Evolutionary conservation across 2,329 filamentous ascomycete genomes (phyloP), one percentile per base, ranked within the genome.

Genomic region (Stagonosporopsis tanaceti): DNA sequence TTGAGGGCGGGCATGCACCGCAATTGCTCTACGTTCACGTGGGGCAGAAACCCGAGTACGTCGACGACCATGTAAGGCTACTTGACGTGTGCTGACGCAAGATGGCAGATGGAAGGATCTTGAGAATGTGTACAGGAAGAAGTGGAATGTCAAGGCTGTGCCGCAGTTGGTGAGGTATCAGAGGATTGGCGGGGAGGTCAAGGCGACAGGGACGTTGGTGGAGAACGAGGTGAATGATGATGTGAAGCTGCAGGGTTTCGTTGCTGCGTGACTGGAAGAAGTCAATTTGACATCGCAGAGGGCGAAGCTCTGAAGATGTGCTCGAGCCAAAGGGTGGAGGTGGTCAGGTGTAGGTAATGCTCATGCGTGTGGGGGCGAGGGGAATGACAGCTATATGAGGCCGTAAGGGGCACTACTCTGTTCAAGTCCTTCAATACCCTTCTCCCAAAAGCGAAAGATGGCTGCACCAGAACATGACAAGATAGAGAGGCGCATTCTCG

Each of bases 31-130:
- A 47, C 28, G 59, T 62, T 8, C 48, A 59, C 45, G 59, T 59
- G 32, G 59, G 59, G 8, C 56, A 57, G 25, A 59, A 48, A 35
- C 45, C 52, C 1, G 59, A 62, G 59, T 62, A 53, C 12, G 59
- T 57, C 4, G 9, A 24, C n/a, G 28, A 32, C 32, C n/a, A 14
- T 4, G 14, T 14, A 14, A 14, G 14, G 4, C 7, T 34, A n/a
- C 14, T 34, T 14, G 32, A 15, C 15, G 32, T 34, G 9, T 12
- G n/a, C 34, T 35, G 2, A 47, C 28, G 32, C 15, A 28, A 24
- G 17, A n/a, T 11, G 11, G 6, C 24, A 59, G 56, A 22, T 59
- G 56, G 56, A 59, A 42, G 24, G 56, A 48, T 20, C 11, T 38
- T 20, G 45, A 25, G 7, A 54, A 54, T 20, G 46, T 59, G 32